These are phyloP conservation scores for Microdochium paspali DNA, from an alignment of 2,329 filamentous ascomycete genomes.

Conservation along the genomic window DNA sequence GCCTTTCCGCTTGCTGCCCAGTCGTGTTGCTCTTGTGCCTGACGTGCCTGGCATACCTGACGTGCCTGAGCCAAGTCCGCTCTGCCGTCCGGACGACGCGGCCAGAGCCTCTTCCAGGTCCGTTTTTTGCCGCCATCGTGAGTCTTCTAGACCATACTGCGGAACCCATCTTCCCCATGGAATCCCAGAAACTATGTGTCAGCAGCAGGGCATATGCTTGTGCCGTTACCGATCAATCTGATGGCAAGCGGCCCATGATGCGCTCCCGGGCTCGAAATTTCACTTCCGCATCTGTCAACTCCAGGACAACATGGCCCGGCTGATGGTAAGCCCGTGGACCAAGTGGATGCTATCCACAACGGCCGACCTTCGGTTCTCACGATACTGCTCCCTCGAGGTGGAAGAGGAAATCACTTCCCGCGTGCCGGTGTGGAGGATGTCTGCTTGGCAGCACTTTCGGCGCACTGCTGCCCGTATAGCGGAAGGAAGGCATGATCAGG, in stretches of 20 bases:
- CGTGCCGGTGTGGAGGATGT: neutral
- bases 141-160: neutral
- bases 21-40: neutral
- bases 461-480: too few species aligned
- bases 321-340: neutral
- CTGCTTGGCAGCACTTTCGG: neutral
- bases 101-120: neutral
- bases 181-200: neutral
- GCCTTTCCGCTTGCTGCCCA: neutral
- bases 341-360: conserved; percentile 1
- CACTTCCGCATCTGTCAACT: neutral
- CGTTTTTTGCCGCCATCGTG: neutral
- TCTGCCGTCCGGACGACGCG: neutral
- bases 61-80: neutral
- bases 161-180: neutral
- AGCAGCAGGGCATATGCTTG: neutral
- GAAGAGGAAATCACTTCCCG: neutral
- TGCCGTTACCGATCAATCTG: neutral
- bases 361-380: neutral
- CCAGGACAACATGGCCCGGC: neutral
- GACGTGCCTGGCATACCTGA: neutral
- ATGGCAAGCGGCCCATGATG: neutral
- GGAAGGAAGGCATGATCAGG: too few species aligned
- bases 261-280: neutral
- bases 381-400: neutral